phyloP scores from a whole-genome alignment of 1,284 basidiomycete genomes.

The Fomitopsis palustris region DNA sequence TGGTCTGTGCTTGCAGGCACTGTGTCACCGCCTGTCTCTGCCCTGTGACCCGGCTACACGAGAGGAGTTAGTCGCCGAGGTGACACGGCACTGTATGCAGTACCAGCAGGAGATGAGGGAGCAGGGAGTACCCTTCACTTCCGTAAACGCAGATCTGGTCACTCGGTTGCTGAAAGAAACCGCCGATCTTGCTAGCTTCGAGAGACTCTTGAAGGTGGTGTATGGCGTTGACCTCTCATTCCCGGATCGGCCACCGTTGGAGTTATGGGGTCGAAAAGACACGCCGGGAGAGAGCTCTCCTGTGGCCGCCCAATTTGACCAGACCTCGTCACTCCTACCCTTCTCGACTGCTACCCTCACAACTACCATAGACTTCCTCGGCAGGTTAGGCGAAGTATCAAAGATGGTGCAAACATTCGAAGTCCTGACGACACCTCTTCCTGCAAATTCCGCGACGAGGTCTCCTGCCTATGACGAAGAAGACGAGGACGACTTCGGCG shows the following conservation, averaged over 20 bases:
- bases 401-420: conserved; percentile 73
- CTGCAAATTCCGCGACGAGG: conserved; percentile 27
- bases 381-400: conserved; percentile 52
- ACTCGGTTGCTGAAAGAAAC: conserved; percentile 68
- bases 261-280: conserved; percentile 28
- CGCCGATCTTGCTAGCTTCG: conserved; percentile 48
- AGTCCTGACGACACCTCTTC: conserved; percentile 68
- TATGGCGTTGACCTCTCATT: conserved; percentile 74
- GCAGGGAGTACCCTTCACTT: conserved; percentile 44
- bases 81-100: conserved; percentile 43
- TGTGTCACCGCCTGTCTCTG: conserved; percentile 60
- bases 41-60: conserved; percentile 41
- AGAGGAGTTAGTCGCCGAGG: conserved; percentile 33
- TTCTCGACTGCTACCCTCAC: conserved; percentile 71
- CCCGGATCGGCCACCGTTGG: conserved; percentile 59
- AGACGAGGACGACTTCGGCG: conserved; percentile 58
- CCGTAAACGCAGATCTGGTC: conserved; percentile 58
- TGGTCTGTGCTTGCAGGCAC: conserved; percentile 59
- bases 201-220: conserved; percentile 53
- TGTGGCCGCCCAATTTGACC: too few species aligned
- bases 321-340: conserved; percentile 30
- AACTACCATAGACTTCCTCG: conserved; percentile 66
- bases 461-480: conserved; percentile 58
- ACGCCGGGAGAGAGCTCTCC: background rate
- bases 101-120: conserved; percentile 56